These are phyloP conservation scores for Tolypocladium nubicola DNA, from an alignment of 2,329 filamentous ascomycete species.

Conservation along the genomic window DNA sequence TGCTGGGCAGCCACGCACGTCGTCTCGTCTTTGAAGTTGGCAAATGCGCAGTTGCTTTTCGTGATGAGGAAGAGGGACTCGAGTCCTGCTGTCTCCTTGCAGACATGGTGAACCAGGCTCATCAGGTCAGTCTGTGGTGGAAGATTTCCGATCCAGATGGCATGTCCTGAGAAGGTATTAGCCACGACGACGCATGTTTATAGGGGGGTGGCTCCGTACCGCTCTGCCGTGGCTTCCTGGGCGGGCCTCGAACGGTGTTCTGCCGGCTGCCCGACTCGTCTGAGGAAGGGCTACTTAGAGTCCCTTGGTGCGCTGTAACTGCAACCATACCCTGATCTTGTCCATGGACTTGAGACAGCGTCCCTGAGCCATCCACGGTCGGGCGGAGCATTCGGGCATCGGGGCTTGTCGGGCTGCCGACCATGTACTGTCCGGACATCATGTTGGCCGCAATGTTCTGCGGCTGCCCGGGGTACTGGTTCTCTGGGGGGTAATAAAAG, in stretches of 20 bases:
- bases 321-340: constrained; percentile 12
- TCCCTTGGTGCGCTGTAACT: neutral
- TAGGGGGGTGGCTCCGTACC: constrained; percentile 30
- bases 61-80: constrained; percentile 91
- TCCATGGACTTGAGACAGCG: constrained; percentile 5
- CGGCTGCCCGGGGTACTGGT: constrained; percentile 24
- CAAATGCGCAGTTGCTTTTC: constrained; percentile 95
- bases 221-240: constrained; percentile 42
- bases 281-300: neutral
- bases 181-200: neutral
- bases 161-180: constrained; percentile 49
- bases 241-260: constrained; percentile 21
- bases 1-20: constrained; percentile 68
- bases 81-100: constrained; percentile 64
- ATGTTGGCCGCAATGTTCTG: constrained; percentile 21
- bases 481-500: constrained; percentile 34
- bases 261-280: constrained; percentile 12
- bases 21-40: constrained; percentile 79
- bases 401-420: constrained; percentile 10
- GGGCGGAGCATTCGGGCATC: constrained; percentile 14
- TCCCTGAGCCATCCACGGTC: constrained; percentile 4
- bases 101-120: constrained; percentile 84
- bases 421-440: constrained; percentile 24
- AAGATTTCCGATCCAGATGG: constrained; percentile 92
- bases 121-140: constrained; percentile 74